Base-by-base conservation (phyloP, 2,329 filamentous ascomycete species). In the Lachnellula occidentalis region DNA sequence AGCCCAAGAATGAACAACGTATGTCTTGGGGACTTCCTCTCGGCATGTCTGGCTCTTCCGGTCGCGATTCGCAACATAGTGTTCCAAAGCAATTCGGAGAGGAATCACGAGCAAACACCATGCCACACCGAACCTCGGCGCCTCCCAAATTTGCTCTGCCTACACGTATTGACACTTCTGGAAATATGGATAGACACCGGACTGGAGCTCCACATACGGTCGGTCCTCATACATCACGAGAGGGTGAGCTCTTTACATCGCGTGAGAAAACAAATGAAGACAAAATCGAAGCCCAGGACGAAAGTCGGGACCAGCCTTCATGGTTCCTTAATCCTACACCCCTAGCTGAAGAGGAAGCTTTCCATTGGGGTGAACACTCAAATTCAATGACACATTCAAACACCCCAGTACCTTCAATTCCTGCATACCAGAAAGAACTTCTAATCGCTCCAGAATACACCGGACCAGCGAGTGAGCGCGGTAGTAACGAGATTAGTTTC, bases 11-110 rank as follows among this genome's bases (percentile, higher is more conserved):
- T 60, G 72, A 74, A 57, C 71, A 73, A 52, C 73, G 74, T 52
- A 67, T 69, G 48, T 78, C 76, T 22, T 78, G 75, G 76, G 72
- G 71, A 48, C 57, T 76, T 21, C 62, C 62, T n/a, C 55, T 64
- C 66, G 67, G 56, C 60, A 73, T 60, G 65, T 71, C 58, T 54
- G 71, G 67, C 59, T 67, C 71, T 31, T 60, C 64, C 12, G 58
- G 55, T 53, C 64, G 58, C 19, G 54, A 56, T n/a, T 61, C 61
- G 14, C 60, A 53, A 45, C 60, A 62, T 39, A 58, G 36, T 27
- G 50, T 41, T 12, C 50, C 52, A 8, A 31, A 49, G 5, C 50
- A 56, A 50, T 39, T 48, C 21, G 37, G 54, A n/a, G 39, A 57
- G 14, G 56, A 50, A 24, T 17, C 50, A 24, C 51, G 60, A 55